Evolutionary conservation across 371 early-diverging fungal species (phyloP).

Genomic region (Mortierella sp.): DNA sequence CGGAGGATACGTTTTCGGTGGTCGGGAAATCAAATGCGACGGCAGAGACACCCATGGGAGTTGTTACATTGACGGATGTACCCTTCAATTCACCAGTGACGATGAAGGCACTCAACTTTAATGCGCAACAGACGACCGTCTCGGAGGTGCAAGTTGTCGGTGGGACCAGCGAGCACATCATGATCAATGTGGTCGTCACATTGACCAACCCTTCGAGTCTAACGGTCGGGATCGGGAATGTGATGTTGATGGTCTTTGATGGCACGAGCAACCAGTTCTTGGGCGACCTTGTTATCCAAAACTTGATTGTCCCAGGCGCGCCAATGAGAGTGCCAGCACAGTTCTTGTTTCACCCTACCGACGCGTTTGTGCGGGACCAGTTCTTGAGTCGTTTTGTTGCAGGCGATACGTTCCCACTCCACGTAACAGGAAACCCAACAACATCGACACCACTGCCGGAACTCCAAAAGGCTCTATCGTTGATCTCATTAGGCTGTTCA

Average conservation of each 20-base stretch:
- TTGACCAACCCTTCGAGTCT: conserved; percentile 65
- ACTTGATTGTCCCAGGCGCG: conserved; percentile 58
- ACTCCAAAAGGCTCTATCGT: conserved; percentile 60
- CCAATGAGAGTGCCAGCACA: conserved; percentile 38
- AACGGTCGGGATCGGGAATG: conserved; percentile 61
- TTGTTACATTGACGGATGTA: conserved; percentile 61
- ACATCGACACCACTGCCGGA: conserved; percentile 56
- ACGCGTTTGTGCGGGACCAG: conserved; percentile 8
- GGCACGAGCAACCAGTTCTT: conserved; percentile 56
- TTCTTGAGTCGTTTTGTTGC: conserved; percentile 16
- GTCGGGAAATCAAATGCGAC: conserved; percentile 60
- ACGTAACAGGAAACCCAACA: conserved; percentile 43
- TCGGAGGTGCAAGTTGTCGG: conserved; percentile 57
- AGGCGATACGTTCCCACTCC: conserved; percentile 57
- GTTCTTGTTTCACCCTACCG: conserved; percentile 37
- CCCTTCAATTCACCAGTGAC: conserved; percentile 61
- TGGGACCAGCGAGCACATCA: conserved; percentile 54
- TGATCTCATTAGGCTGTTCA: conserved; percentile 55
- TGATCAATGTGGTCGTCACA: conserved; percentile 45
- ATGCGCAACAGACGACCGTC: conserved; percentile 52
- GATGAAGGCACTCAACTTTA: conserved; percentile 59
- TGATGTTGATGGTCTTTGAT: conserved; percentile 60
- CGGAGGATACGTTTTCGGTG: conserved; percentile 58
- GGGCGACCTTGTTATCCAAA: conserved; percentile 25
- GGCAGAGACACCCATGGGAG: conserved; percentile 64